Conservation (phyloP, 495 filamentous ascomycete species). For the Aspergillus leporis region DNA sequence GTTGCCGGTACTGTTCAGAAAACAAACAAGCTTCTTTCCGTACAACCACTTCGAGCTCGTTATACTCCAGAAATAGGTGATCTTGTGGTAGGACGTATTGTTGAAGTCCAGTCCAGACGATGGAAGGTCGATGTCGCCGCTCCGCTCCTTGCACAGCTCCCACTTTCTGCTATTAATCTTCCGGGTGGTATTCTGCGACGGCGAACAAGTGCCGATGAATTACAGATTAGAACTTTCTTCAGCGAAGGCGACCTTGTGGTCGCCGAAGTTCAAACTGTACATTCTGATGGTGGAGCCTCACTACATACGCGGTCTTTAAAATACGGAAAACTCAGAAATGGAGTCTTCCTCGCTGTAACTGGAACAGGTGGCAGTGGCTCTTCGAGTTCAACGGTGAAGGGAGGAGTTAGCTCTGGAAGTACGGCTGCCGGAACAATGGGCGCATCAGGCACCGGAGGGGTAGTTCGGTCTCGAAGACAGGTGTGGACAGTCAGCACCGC, state of each 20-base stretch:
- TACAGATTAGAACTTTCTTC: conserved; percentile 93
- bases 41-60: conserved; percentile 84
- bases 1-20: conserved; percentile 84
- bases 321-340: conserved; percentile 94
- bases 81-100: conserved; percentile 88
- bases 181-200: conserved; percentile 91
- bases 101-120: conserved; percentile 82
- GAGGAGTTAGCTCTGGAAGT: conserved; percentile 28
- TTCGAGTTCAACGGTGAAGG: conserved; percentile 34
- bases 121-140: conserved; percentile 94
- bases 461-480: conserved; percentile 77
- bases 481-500: conserved; percentile 76
- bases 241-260: conserved; percentile 86
- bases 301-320: conserved; percentile 87
- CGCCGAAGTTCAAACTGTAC: conserved; percentile 86
- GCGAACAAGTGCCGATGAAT: conserved; percentile 88
- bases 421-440: conserved; percentile 21
- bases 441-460: conserved; percentile 53
- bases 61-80: conserved; percentile 96
- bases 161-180: conserved; percentile 86
- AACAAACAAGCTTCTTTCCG: conserved; percentile 94
- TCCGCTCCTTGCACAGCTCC: conserved; percentile 77
- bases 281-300: conserved; percentile 75
- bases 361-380: conserved; percentile 74
- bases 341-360: conserved; percentile 77